Conservation (phyloP, 164 flowering plant species). For the Dillenia turbinata region DNA sequence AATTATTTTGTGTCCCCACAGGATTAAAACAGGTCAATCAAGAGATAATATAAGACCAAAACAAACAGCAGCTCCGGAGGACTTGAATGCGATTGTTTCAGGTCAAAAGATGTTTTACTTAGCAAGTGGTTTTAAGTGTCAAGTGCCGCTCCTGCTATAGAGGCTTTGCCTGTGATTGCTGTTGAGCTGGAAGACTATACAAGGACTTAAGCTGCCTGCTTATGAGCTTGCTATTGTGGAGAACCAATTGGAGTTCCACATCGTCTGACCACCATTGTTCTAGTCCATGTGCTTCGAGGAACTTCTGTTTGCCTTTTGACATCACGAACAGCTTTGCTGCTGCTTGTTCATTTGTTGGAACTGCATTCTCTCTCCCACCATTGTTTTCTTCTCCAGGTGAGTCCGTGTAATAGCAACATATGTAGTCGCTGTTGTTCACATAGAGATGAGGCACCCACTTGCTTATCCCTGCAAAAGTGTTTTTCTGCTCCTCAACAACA, state of each 20-base stretch:
- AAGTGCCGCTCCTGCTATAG: conserved; percentile 1
- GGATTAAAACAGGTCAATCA: too few species aligned
- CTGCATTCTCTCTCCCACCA: conserved; percentile 40
- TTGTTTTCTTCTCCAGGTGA: conserved; percentile 21
- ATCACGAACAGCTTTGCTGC: conserved; percentile 83
- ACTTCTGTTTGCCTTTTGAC: conserved; percentile 86
- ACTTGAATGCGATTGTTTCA: too few species aligned
- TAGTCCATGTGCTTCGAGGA: conserved; percentile 86
- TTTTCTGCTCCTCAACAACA: conserved; percentile 14
- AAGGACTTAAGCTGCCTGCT: conserved; percentile 76
- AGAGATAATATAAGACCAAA: too few species aligned
- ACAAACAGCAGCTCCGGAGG: too few species aligned
- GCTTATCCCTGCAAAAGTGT: neutral
- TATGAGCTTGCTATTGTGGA: conserved; percentile 69
- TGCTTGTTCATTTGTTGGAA: conserved; percentile 23
- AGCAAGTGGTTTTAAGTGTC: neutral
- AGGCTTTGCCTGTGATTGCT: conserved; percentile 22
- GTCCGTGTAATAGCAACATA: conserved; percentile 77
- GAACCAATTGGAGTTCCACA: conserved; percentile 66
- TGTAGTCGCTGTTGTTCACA: conserved; percentile 89
- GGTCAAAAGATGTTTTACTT: neutral
- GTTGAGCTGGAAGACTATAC: conserved; percentile 42
- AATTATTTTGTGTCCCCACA: too few species aligned
- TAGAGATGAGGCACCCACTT: conserved; percentile 69
- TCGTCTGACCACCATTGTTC: conserved; percentile 99